Evolutionary conservation across 2,329 filamentous ascomycete species (phyloP).

Genomic region (Trichoderma sp.): DNA sequence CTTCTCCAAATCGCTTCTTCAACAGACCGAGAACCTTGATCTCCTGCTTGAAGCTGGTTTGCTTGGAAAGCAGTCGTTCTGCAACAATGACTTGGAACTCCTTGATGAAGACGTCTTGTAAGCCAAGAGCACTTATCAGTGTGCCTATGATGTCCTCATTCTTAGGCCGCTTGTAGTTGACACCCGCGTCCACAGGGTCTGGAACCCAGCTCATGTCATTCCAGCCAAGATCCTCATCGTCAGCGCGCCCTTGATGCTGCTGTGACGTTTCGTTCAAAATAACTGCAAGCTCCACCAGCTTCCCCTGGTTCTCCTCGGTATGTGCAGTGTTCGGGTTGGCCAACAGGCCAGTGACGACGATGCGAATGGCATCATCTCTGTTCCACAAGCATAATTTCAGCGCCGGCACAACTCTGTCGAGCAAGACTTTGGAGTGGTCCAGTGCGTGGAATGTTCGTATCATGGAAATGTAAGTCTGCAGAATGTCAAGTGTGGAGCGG

Average conservation of each 20-base stretch:
- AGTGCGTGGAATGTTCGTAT: conserved; percentile 74
- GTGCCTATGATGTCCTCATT: conserved; percentile 90
- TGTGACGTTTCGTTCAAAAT: conserved; percentile 63
- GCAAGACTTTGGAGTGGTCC: conserved; percentile 73
- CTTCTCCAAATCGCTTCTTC: conserved; percentile 84
- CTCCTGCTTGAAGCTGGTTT: conserved; percentile 72
- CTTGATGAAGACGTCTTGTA: conserved; percentile 88
- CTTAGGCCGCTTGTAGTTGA: conserved; percentile 86
- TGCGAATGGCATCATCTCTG: conserved; percentile 72
- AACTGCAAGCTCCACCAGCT: conserved; percentile 64
- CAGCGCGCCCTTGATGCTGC: conserved; percentile 49
- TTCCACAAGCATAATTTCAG: conserved; percentile 75
- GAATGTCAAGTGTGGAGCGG: conserved; percentile 70
- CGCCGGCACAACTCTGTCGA: conserved; percentile 70
- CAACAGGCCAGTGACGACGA: conserved; percentile 72
- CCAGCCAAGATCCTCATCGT: conserved; percentile 78
- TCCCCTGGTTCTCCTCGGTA: conserved; percentile 45
- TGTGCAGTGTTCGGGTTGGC: conserved; percentile 58
- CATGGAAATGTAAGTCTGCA: conserved; percentile 76
- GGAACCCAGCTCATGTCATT: conserved; percentile 92
- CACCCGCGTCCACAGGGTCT: conserved; percentile 87
- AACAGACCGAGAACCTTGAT: conserved; percentile 80
- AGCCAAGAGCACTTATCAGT: conserved; percentile 82
- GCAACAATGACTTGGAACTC: conserved; percentile 90
- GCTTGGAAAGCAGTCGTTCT: conserved; percentile 69